Percentiles rank a stretch among this genome's conserved stretches.
phyloP scores from a whole-genome alignment of 345 rosid genomes.

The Syzygium aqueum region DNA sequence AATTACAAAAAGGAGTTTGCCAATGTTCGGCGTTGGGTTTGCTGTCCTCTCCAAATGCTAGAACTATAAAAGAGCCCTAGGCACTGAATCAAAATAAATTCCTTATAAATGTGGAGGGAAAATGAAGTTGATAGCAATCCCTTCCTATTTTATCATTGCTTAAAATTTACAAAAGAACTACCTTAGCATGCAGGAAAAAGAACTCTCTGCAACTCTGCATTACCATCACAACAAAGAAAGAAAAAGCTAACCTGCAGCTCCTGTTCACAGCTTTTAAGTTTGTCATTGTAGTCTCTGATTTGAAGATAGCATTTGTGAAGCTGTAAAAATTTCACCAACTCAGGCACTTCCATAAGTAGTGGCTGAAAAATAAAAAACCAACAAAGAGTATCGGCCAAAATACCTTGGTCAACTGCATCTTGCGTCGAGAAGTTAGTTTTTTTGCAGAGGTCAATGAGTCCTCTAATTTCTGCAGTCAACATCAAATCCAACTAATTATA shows the following conservation, averaged over 20 bases:
- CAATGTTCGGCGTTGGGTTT: not conserved
- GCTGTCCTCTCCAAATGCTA: not conserved
- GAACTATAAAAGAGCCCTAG: not conserved
- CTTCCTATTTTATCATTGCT: not conserved
- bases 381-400: not conserved
- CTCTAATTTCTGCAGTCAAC: conserved; percentile 55
- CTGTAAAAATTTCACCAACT: conserved; percentile 22
- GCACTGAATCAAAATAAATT: not conserved
- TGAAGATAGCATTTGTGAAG: conserved; percentile 55
- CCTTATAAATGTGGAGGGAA: not conserved
- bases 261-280: conserved; percentile 54
- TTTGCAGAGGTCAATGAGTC: conserved; percentile 54
- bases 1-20: not conserved
- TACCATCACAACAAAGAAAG: not conserved
- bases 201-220: not conserved
- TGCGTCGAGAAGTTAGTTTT: conserved; percentile 52
- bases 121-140: not conserved
- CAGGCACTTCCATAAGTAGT: not conserved
- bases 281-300: conserved; percentile 49
- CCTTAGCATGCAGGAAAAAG: not conserved
- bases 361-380: not conserved
- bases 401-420: conserved; percentile 62
- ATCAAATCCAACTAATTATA: not conserved
- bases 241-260: conserved; percentile 63
- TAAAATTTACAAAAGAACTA: not conserved